Evolutionary conservation across 1,139 yeast species (phyloP), one percentile per base, ranked within the genome.

Genomic region (Pichia cactophila): DNA sequence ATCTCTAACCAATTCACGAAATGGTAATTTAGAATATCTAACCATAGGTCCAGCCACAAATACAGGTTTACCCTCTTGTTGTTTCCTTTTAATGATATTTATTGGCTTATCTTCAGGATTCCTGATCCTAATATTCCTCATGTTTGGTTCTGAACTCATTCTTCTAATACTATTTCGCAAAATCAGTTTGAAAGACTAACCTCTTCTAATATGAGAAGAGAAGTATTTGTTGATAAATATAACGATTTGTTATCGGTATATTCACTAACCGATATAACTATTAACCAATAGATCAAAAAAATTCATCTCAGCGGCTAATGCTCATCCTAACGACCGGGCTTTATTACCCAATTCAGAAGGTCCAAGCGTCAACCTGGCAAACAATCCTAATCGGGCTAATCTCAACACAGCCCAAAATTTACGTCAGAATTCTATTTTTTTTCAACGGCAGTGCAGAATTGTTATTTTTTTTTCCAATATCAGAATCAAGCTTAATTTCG

Each of bases 21-120:
- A 92, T 4, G 98, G 96, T 41, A 94, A 75, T 65, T 92, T 92
- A 1, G 96, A 88, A 69, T 92, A 92, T 48, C 98, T 73, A 1
- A 92, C 98, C 98, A 92, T 92, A 7, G 98, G 98, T 0, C 97
- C 98, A 0, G 95, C 92, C 16, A 92, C 77, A 52, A 74, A 77
- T 0, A 83, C 92, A 0, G 89, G 87, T 50, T 87, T 69, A 1
- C 75, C 75, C 46, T 74, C 71, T 16, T 53, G 56, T 51, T 66
- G 64, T 58, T 77, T 70, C 54, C 70, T 67, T 42, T 72, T 68
- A 28, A 83, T 70, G 33, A 83, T 77, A 39, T 68, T 63, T 16
- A 80, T 62, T 8, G 88, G 88, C 56, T 77, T 78, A 61, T 80
- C 74, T 17, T 69, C 62, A n/a, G 77, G 75, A 54, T 71, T 61